phyloP scores from a whole-genome alignment of 177 flowering plant genomes.

The Vitis hybrid region DNA sequence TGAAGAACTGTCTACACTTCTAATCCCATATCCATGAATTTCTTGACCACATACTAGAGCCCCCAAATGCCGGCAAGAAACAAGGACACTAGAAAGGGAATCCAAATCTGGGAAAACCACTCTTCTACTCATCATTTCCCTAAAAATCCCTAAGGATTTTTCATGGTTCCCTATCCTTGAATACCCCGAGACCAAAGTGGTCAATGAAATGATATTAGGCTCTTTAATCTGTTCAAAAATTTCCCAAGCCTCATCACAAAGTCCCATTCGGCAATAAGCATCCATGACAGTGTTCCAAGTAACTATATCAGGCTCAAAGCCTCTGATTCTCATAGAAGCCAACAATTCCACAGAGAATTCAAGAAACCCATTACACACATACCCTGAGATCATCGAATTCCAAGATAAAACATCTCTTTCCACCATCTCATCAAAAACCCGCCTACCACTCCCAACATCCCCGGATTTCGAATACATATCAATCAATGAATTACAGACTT shows the following conservation, averaged over 20 bases:
- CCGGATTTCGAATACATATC: constrained; percentile 61
- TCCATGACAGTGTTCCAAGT: constrained; percentile 57
- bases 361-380: constrained; percentile 38
- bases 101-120: constrained; percentile 35
- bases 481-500: constrained; percentile 46
- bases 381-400: constrained; percentile 58
- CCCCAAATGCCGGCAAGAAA: constrained; percentile 39
- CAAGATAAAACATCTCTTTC: constrained; percentile 50
- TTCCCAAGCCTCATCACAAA: constrained; percentile 43
- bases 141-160: constrained; percentile 35
- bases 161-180: constrained; percentile 50
- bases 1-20: constrained; percentile 7
- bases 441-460: constrained; percentile 31
- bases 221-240: constrained; percentile 37
- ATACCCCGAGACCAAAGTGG: constrained; percentile 50
- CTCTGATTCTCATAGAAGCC: constrained; percentile 30
- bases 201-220: constrained; percentile 59
- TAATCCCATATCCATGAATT: constrained; percentile 53
- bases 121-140: constrained; percentile 39
- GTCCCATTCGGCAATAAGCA: constrained; percentile 49
- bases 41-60: constrained; percentile 36
- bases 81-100: constrained; percentile 46
- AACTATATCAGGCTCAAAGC: constrained; percentile 48
- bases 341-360: constrained; percentile 32
- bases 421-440: constrained; percentile 45